phyloP scores from a whole-genome alignment of 2,329 filamentous ascomycete genomes.

The Xylariales sp. region DNA sequence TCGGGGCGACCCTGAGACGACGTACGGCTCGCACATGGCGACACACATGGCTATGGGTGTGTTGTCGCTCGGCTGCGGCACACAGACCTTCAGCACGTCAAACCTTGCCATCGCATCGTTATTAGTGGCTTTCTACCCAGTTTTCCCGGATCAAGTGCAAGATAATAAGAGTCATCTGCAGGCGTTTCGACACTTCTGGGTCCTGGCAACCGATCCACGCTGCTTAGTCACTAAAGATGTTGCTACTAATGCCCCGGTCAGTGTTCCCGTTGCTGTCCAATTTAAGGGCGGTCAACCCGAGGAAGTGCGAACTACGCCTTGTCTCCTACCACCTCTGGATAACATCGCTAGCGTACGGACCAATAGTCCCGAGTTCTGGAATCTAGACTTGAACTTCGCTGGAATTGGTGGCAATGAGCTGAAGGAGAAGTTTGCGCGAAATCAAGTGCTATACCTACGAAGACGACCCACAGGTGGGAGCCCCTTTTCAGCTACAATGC shows the following conservation, averaged over 20 bases:
- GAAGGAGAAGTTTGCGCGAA: constrained; percentile 57
- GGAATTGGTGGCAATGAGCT: constrained; percentile 58
- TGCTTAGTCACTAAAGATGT: constrained; percentile 86
- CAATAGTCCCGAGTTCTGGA: constrained; percentile 68
- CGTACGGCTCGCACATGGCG: constrained; percentile 91
- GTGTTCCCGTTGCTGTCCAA: constrained; percentile 64
- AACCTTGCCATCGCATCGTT: constrained; percentile 82
- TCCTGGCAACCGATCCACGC: constrained; percentile 82
- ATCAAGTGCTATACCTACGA: constrained; percentile 71
- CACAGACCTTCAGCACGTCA: constrained; percentile 83
- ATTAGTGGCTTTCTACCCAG: constrained; percentile 87
- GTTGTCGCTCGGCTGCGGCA: constrained; percentile 88
- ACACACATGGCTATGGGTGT: constrained; percentile 87
- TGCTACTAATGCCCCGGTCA: constrained; percentile 74
- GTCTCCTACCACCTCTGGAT: constrained; percentile 59
- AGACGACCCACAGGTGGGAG: constrained; percentile 64
- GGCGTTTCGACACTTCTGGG: constrained; percentile 96
- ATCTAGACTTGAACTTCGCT: constrained; percentile 70
- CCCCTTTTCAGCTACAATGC: constrained; percentile 69
- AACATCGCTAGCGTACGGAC: constrained; percentile 57
- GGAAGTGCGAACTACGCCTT: constrained; percentile 49
- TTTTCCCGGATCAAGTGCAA: constrained; percentile 83
- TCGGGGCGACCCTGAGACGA: constrained; percentile 74
- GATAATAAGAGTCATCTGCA: constrained; percentile 95
- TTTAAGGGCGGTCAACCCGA: constrained; percentile 34